phyloP scores from a whole-genome alignment of 2,329 filamentous ascomycete species.

The Colletotrichum musicola region DNA sequence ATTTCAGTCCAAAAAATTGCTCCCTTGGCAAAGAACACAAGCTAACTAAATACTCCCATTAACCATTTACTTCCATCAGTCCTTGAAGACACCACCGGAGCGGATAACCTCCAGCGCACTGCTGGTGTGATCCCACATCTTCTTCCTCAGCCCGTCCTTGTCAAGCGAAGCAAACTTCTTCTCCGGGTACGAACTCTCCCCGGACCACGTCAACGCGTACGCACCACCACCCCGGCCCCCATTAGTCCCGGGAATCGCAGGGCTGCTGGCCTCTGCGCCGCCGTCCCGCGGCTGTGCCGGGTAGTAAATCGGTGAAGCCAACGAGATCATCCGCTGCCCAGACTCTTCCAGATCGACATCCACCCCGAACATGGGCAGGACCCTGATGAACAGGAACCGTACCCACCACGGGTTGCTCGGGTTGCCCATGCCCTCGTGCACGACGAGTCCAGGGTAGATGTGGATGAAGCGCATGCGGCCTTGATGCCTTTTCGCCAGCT shows the following conservation, averaged over 20 bases:
- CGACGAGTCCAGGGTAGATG: neutral
- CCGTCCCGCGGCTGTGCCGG: neutral
- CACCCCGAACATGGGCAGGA: neutral
- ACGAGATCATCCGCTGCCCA: neutral
- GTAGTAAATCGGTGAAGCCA: neutral
- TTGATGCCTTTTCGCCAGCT: neutral
- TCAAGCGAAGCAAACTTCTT: neutral
- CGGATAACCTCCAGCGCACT: neutral
- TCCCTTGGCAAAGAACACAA: no score
- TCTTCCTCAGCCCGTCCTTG: neutral
- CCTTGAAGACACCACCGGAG: neutral
- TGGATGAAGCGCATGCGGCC: neutral
- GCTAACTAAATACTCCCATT: no score
- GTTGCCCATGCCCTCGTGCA: neutral
- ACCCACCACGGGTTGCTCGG: neutral
- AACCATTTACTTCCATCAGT: neutral
- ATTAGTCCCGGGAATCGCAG: neutral
- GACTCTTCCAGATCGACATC: neutral
- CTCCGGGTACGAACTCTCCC: neutral
- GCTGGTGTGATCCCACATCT: slow-evolving; percentile 2
- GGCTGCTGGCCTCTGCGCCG: neutral
- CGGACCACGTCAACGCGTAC: neutral
- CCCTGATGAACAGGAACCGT: neutral
- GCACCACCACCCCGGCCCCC: neutral
- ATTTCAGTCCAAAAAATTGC: no score